Conservation (phyloP, 805 yeast genomes). For the Scheffersomyces amazonensis region DNA sequence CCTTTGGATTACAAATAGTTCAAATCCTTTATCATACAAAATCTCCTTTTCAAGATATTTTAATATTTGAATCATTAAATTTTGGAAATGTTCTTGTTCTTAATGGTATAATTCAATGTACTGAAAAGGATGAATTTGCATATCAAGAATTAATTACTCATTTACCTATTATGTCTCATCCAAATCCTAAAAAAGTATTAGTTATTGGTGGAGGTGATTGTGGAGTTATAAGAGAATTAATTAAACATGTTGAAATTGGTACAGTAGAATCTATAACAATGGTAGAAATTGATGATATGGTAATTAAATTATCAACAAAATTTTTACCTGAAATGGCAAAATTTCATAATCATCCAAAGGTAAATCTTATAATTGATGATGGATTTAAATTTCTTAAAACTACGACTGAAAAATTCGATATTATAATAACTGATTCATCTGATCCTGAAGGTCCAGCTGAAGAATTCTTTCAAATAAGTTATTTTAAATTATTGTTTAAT, state of each 20-base stretch:
- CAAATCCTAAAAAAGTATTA: conserved; percentile 68
- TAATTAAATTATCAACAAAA: conserved; percentile 66
- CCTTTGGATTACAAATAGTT: conserved; percentile 63
- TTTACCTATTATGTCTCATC: conserved; percentile 75
- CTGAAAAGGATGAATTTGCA: conserved; percentile 90
- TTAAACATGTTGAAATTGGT: conserved; percentile 58
- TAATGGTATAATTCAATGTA: conserved; percentile 88
- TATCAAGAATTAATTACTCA: conserved; percentile 92
- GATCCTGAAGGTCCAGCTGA: conserved; percentile 98
- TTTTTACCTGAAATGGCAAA: conserved; percentile 77
- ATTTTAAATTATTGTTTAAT: conserved; percentile 63
- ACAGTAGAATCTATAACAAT: conserved; percentile 63
- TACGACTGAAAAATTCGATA: conserved; percentile 57
- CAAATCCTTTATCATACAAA: conserved; percentile 62
- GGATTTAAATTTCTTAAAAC: conserved; percentile 73
- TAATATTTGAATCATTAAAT: conserved; percentile 69
- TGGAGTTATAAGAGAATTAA: conserved; percentile 85
- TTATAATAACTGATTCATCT: conserved; percentile 87
- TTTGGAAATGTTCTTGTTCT: conserved; percentile 88
- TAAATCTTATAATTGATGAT: conserved; percentile 67
- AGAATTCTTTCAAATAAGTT: conserved; percentile 74
- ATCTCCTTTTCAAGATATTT: conserved; percentile 77
- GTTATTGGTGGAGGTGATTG: conserved; percentile 98
- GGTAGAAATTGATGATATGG: conserved; percentile 88
- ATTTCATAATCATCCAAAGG: conserved; percentile 61